These are phyloP conservation scores for Geranium brycei DNA, from an alignment of 345 rosid genomes.

Conservation along the genomic window DNA sequence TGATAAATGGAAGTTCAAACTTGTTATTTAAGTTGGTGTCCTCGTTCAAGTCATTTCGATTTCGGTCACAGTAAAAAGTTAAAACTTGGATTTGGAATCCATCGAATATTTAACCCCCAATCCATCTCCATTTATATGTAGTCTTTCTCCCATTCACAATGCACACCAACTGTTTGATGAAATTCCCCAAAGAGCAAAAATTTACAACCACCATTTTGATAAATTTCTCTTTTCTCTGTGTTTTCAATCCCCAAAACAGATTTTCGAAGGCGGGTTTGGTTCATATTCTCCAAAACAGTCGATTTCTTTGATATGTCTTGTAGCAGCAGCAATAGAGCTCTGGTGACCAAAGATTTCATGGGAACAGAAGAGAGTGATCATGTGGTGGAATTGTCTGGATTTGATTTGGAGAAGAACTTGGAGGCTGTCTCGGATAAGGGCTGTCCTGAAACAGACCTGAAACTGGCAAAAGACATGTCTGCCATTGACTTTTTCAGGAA, in stretches of 20 bases:
- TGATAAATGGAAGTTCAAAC: no score
- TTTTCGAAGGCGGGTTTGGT: no score
- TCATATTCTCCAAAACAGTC: no score
- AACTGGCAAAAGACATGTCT: conserved; percentile 3
- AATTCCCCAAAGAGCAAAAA: neutral
- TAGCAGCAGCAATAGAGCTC: neutral
- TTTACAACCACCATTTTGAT: neutral
- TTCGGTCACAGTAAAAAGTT: no score
- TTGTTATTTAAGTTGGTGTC: no score
- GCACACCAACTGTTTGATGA: neutral
- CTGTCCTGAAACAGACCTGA: neutral
- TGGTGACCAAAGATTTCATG: neutral
- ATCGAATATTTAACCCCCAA: neutral
- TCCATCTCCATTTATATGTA: no score
- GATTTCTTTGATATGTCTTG: no score
- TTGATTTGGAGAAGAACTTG: no score
- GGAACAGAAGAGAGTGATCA: neutral
- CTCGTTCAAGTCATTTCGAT: no score
- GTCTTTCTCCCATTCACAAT: neutral
- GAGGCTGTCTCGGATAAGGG: neutral
- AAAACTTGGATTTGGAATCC: no score
- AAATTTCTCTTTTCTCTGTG: neutral
- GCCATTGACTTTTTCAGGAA: conserved; percentile 12
- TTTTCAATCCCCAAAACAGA: no score
- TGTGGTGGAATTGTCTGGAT: no score